These are phyloP conservation scores for Choiromyces venosus DNA, from an alignment of 495 filamentous ascomycete species.

Conservation along the genomic window DNA sequence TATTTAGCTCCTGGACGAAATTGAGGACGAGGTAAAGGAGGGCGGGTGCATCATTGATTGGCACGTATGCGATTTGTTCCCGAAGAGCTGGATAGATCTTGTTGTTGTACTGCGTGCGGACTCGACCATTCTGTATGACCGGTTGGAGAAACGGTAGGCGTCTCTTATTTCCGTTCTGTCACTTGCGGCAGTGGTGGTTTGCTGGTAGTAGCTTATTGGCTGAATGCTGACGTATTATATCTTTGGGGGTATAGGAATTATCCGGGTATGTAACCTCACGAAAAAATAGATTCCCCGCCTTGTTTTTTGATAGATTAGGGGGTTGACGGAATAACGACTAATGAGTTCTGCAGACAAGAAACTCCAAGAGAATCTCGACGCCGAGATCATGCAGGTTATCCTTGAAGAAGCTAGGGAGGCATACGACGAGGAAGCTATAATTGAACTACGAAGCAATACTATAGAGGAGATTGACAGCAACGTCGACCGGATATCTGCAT, in stretches of 20 bases:
- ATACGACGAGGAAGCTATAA: slow-evolving; percentile 81
- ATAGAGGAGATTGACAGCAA: slow-evolving; percentile 81
- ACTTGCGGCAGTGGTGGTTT: neutral
- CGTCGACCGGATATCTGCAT: slow-evolving; percentile 71
- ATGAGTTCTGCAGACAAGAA: slow-evolving; percentile 66
- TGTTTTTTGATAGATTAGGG: neutral
- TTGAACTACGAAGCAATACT: slow-evolving; percentile 79
- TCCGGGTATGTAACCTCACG: slow-evolving; percentile 19
- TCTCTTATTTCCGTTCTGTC: neutral
- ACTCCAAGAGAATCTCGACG: slow-evolving; percentile 90
- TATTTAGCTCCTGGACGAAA: slow-evolving; percentile 70
- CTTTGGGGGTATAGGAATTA: slow-evolving; percentile 23
- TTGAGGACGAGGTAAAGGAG: slow-evolving; percentile 71
- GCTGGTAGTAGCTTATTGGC: neutral
- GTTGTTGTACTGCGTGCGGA: slow-evolving; percentile 85
- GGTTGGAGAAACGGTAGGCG: slow-evolving; percentile 62
- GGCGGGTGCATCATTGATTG: slow-evolving; percentile 94
- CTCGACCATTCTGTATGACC: slow-evolving; percentile 74
- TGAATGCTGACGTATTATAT: neutral
- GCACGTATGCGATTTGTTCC: slow-evolving; percentile 97
- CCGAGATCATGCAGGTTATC: slow-evolving; percentile 95
- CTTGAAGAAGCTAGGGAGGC: slow-evolving; percentile 82
- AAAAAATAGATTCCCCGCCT: neutral
- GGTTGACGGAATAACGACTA: slow-evolving; percentile 8
- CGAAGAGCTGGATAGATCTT: slow-evolving; percentile 87